These are phyloP conservation scores for Verticillium klebahnii DNA, from an alignment of 2,329 filamentous ascomycete species.

Conservation along the genomic window DNA sequence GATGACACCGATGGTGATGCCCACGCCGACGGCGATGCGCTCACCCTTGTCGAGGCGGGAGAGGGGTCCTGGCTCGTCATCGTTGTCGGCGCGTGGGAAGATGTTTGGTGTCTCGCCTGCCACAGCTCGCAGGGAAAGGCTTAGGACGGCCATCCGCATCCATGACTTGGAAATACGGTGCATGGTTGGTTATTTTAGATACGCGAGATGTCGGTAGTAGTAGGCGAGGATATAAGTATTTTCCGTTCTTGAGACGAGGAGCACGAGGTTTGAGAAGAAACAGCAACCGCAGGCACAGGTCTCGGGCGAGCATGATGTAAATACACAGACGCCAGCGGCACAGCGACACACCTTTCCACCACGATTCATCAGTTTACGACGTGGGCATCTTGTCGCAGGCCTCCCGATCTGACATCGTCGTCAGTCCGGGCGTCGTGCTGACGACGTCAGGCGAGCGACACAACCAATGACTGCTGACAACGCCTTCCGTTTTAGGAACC, in stretches of 20 bases:
- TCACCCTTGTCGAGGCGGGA: background rate
- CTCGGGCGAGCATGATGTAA: background rate
- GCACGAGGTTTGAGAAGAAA: too few relatives aligned
- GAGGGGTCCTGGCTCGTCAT: background rate
- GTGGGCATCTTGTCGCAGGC: background rate
- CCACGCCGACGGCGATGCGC: background rate
- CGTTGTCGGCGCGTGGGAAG: background rate
- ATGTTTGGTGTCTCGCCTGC: background rate
- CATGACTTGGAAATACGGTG: too few relatives aligned
- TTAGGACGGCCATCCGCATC: too few relatives aligned
- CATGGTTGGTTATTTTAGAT: too few relatives aligned
- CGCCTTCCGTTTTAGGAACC: background rate
- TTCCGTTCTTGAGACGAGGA: too few relatives aligned
- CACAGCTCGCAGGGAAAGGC: too few relatives aligned
- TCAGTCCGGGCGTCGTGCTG: background rate
- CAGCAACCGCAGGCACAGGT: too few relatives aligned
- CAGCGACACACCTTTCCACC: background rate
- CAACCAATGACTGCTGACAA: background rate
- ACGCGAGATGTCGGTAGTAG: background rate
- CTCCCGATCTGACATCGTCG: background rate
- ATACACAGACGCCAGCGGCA: background rate
- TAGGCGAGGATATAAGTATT: background rate
- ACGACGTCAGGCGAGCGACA: background rate
- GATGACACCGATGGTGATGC: background rate
- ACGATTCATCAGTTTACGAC: background rate